Evolutionary conservation across 495 filamentous ascomycete genomes (phyloP), one percentile per base, ranked within the genome.

Genomic region (Schizothecium vesticola): DNA sequence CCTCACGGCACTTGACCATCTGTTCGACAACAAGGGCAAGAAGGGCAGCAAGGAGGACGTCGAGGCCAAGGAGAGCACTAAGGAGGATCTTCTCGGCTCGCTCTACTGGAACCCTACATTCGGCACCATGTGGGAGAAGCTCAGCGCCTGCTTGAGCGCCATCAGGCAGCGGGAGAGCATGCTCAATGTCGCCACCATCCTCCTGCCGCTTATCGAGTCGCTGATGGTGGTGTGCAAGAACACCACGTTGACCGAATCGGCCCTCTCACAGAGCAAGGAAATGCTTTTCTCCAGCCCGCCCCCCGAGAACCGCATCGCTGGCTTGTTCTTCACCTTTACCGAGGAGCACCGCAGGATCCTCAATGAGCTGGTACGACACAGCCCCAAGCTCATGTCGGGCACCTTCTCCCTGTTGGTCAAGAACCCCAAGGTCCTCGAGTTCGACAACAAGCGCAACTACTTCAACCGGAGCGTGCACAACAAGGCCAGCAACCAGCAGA

Each of bases 141-240:
- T 99, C n/a, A 95, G 94, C 74, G 90, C 92, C 55, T 98, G 96
- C 77, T 80, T 99, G 66, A 88, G 85, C 61, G 89, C 92, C 22
- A 97, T 98, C 67, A 90, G 92, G 26, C 89, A 93, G 75, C 91
- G 94, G 63, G 92, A 96, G 74, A 94, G 94, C 76, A 91, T 97
- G 89, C 85, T 98, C 70, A 97, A 97, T 74, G 92, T 98, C 63
- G 95, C 95, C 55, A 97, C 93, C 11, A 97, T 97, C 68, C 86
- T 99, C 26, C 83, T 97, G 31, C 96, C 95, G 25, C 81, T 97
- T 31, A 96, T 98, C 64, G 95, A 99, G 76, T 90, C 92, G 25
- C 83, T 99, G 71, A 98, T 99, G 96, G 96, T 99, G 63, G 94
- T 98, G 43, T 98, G 96, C 86, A 98, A 97, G 82, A 97, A 98